A percentile compares a stretch with the other conserved stretches of the same genome.
Evolutionary conservation across 306 rosid species (phyloP).

Genomic region (Comarum palustre): DNA sequence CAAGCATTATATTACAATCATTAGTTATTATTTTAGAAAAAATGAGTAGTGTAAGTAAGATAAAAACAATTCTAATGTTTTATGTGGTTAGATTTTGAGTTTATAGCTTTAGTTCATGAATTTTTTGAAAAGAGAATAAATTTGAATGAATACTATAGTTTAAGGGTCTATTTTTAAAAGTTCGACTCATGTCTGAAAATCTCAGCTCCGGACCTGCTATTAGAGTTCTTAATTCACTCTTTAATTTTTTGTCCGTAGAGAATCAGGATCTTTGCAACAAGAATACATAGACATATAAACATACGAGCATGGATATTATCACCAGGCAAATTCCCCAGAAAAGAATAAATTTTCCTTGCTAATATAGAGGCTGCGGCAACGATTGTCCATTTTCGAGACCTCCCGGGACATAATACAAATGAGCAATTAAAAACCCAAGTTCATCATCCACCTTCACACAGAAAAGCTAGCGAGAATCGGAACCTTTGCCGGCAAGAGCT

Average conservation of each 20-base stretch:
- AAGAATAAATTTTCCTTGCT: neutral
- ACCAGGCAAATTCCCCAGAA: constrained; percentile 6
- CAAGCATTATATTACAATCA: no score
- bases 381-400: neutral
- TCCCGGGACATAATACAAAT: constrained; percentile 1
- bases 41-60: no score
- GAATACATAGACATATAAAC: neutral
- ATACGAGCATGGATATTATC: neutral
- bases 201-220: neutral
- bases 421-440: neutral
- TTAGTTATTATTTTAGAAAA: no score
- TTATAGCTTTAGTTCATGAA: no score
- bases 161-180: no score
- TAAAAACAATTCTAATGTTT: no score
- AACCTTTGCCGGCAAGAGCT: constrained; percentile 1
- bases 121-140: no score
- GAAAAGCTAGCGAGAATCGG: neutral
- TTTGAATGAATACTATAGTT: no score
- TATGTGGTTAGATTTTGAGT: no score
- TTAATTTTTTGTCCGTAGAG: neutral
- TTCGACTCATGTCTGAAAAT: no score
- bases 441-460: neutral
- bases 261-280: neutral
- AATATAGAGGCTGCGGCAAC: constrained; percentile 1
- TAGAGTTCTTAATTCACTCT: neutral